Evolutionary conservation across 2,329 filamentous ascomycete genomes (phyloP), one percentile per base, ranked within the genome.

Genomic region (Phyllosticta capitalensis): DNA sequence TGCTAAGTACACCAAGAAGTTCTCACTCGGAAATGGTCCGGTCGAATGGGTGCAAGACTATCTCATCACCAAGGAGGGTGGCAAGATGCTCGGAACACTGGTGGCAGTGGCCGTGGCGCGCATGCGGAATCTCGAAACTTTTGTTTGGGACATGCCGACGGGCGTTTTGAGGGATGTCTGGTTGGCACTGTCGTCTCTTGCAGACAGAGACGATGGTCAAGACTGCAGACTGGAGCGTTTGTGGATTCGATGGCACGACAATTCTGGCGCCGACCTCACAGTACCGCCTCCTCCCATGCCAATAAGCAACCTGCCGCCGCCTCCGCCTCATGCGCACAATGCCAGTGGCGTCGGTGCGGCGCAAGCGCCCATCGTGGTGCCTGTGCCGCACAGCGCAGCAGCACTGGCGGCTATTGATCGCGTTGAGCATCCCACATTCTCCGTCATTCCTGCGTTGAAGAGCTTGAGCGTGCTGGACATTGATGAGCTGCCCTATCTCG

Each of bases 81-180:
- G 90, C 2, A 94, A 92, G 75, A 91, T 94, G 88, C 79, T 94
- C n/a, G 88, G 89, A 5, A 92, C 88, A 1, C 75, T 94, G 55
- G 89, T 91, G 12, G 88, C 89, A 9, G 75, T 92, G 64, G 88
- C 89, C 12, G 79, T 94, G n/a, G 84, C 86, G 51, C 86, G 88
- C 63, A 94, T 94, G 89, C 77, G 84, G 56, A 90, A 89, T 67
- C 78, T 95, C 48, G 89, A 94, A 72, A 85, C 84, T 0, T 94
- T 94, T 67, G 79, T 89, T 2, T 94, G 89, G 89, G 89, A 95
- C 67, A 92, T 94, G 89, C 89, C 89, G 0, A 94, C 89, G 0
- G 90, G 89, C 1, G 87, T 94, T 19, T 75, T 91, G 57, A 82
- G 89, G 57, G 88, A 92, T 69, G 87, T 92, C 26, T 94, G 90